Base-by-base conservation (phyloP, 2,329 filamentous ascomycete genomes). In the Tolypocladium tropicale region DNA sequence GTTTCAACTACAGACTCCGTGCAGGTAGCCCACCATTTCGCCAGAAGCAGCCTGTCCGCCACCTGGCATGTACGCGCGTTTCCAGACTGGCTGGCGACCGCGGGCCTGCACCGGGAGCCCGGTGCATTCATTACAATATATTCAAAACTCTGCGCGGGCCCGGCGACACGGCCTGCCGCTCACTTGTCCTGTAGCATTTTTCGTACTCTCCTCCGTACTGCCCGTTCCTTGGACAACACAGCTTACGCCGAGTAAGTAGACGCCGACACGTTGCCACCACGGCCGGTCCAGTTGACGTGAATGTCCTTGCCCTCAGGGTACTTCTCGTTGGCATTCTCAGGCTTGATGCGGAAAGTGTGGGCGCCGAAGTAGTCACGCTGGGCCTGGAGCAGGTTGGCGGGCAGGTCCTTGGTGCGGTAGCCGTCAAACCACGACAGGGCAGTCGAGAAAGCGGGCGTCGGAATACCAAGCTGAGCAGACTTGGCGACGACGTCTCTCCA, bases 321-420 rank as follows among this genome's bases (percentile, higher is more conserved):
- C 78, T 90, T 91, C 57, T 79, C 84, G 74, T 69, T 88, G 66
- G 88, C 88, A 63, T 66, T 69, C 78, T 93, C 88, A 59, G 89
- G 88, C 86, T 94, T 93, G 78, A 94, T 83, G 68, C 79, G 79
- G 86, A 94, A 94, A 64, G 89, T 94, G 81, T 94, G 89, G 62
- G 89, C 89, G 74, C 94, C 94, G 72, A 99, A 99, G 89, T 97
- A 99, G 76, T 99, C 94, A 81, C 94, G 89, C 84, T 99, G 94
- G 57, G 93, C 94, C 81, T 99, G 94, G 70, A 99, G 85, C 62
- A 99, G 82, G 84, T 97, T 99, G 81, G 94, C 94, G 59, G 94
- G 94, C 65, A 99, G 85, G 74, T 97, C 86, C 83, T 93, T 90
- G 74, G 93, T 92, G 75, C 94, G 89, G 85, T 97, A 96, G 62